Evolutionary conservation across 164 flowering plant genomes (phyloP).

Genomic region (Akebia trifoliata): DNA sequence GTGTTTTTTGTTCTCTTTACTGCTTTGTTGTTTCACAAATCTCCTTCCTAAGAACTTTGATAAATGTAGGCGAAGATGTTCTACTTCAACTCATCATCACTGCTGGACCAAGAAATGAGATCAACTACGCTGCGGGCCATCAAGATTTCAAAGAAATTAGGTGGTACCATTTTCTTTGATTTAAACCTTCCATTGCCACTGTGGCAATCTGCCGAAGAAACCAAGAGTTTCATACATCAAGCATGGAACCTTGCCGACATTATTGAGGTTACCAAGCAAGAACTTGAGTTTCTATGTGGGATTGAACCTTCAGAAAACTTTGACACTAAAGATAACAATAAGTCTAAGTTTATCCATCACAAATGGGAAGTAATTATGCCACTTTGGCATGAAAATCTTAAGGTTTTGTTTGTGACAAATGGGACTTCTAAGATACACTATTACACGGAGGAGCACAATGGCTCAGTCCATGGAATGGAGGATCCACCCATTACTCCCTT

Average conservation of each 20-base stretch:
- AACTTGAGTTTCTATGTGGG: slow-evolving; percentile 89
- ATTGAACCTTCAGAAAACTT: slow-evolving; percentile 65
- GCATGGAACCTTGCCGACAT: slow-evolving; percentile 77
- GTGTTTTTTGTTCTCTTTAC: too few relatives aligned
- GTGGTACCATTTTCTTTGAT: slow-evolving; percentile 70
- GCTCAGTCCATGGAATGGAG: slow-evolving; percentile 67
- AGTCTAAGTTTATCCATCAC: slow-evolving; percentile 68
- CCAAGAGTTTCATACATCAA: slow-evolving; percentile 56
- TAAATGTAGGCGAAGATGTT: slow-evolving; percentile 84
- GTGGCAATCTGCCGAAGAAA: slow-evolving; percentile 77
- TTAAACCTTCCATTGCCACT: slow-evolving; percentile 87
- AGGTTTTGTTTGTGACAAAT: slow-evolving; percentile 90
- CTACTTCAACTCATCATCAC: slow-evolving; percentile 78
- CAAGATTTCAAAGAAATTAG: slow-evolving; percentile 59
- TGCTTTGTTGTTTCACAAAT: not conserved
- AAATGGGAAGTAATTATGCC: slow-evolving; percentile 53
- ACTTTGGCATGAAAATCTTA: slow-evolving; percentile 82
- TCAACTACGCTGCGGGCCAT: slow-evolving; percentile 64
- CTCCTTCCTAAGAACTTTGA: not conserved
- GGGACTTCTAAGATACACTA: slow-evolving; percentile 93
- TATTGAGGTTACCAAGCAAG: slow-evolving; percentile 91
- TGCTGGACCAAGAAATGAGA: slow-evolving; percentile 70
- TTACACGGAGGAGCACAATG: slow-evolving; percentile 65
- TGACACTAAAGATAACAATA: slow-evolving; percentile 58
- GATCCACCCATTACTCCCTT: slow-evolving; percentile 79